Base-by-base conservation (phyloP, 2,329 filamentous ascomycete genomes). In the Hysterium pulicare region DNA sequence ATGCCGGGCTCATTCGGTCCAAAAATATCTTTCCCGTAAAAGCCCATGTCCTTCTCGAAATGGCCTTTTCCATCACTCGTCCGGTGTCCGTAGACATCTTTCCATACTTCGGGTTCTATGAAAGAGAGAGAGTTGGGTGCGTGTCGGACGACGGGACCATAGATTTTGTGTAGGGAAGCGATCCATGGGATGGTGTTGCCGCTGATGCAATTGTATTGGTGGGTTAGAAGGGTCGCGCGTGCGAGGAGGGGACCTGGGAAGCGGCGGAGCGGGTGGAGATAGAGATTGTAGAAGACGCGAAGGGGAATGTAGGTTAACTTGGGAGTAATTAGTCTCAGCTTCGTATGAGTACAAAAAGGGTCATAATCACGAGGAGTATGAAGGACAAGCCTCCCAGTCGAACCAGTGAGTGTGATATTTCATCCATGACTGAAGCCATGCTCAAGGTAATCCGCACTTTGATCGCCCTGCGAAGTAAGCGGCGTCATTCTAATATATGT, bases 11-110 rank as follows among this genome's bases (percentile, higher is more conserved):
- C n/a, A 13, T 53, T 53, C 1, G 40, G 42, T 3, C 63, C 61
- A 32, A 59, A 60, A 3, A 45, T 24, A 11, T 64, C 59, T 16
- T 47, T 48, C 5, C 59, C 54, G 33, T 67, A 68, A 53, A 64
- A 67, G 1, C 44, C 40, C 3, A 42, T 45, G 32, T 67, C 49
- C 32, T 70, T 71, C 19, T 48, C 42, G 40, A 66, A 59, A 32
- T 54, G 44, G n/a, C 43, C 5, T 22, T 55, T 44, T 50, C n/a
- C n/a, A n/a, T 52, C 32, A 50, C 55, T 51, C 8, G 37, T 52
- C 9, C 49, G 43, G 45, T 62, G 55, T n/a, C 68, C 67, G 47
- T 69, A 71, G 17, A 70, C 64, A 17, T 71, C 69, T 40, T 63
- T 62, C 55, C 62, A 69, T 4, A 52, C 61, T 2, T 64, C 54